Percentiles rank a stretch among this genome's conserved stretches.
These are phyloP conservation scores for Aspergillus pseudoglaucus DNA, from an alignment of 2,329 filamentous ascomycete species.

Conservation along the genomic window DNA sequence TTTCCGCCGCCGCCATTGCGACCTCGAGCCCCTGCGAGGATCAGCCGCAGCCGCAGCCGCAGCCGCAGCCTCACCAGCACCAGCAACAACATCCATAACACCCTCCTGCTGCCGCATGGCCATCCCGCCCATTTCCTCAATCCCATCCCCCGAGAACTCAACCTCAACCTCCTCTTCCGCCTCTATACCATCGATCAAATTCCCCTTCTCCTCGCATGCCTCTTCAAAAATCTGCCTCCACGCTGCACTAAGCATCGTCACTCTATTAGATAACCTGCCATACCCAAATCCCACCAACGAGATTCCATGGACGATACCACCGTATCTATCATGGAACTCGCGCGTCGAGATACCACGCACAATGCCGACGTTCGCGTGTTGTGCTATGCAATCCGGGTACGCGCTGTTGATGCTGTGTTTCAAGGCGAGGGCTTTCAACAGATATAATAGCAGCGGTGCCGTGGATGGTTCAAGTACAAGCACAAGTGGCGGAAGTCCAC, in stretches of 20 bases:
- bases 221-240: constrained; percentile 23
- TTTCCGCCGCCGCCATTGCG: constrained; percentile 18
- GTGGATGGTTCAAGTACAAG: neutral
- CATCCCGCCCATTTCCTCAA: neutral
- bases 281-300: constrained; percentile 13
- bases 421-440: constrained; percentile 8
- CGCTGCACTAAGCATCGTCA: constrained; percentile 21
- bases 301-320: constrained; percentile 2
- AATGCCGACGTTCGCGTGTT: constrained; percentile 23
- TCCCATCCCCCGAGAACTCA: constrained; percentile 16
- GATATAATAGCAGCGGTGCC: neutral
- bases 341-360: constrained; percentile 15
- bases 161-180: neutral
- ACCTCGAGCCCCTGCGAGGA: constrained; percentile 5
- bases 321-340: constrained; percentile 1
- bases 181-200: constrained; percentile 1
- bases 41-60: neutral
- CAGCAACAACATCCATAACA: neutral
- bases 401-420: constrained; percentile 22
- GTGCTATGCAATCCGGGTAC: constrained; percentile 19
- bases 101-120: neutral
- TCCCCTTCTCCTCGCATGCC: constrained; percentile 18
- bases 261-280: constrained; percentile 18
- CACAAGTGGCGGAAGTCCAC: neutral
- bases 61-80: neutral